Conservation (phyloP, 768 basidiomycete genomes). For the Butyriboletus loyo region DNA sequence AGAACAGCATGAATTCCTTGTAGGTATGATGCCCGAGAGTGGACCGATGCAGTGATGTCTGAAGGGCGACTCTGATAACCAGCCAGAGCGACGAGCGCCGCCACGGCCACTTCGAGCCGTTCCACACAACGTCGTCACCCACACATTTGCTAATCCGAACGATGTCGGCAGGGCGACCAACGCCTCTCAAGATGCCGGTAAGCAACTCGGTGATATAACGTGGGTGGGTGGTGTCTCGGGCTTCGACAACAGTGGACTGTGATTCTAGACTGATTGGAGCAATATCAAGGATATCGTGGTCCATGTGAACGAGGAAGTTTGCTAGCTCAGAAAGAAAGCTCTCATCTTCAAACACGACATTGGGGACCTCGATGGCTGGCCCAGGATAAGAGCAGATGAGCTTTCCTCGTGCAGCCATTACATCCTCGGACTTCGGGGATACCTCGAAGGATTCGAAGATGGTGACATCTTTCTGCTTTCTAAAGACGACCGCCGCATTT, state of each 20-base stretch:
- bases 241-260: constrained; percentile 33
- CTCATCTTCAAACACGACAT: constrained; percentile 24
- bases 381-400: constrained; percentile 45
- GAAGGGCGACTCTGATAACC: constrained; percentile 30
- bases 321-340: constrained; percentile 36
- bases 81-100: constrained; percentile 38
- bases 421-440: constrained; percentile 31
- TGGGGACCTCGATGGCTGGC: constrained; percentile 39
- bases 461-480: constrained; percentile 26
- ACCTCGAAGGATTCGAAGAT: constrained; percentile 38
- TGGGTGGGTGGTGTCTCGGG: constrained; percentile 40
- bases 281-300: background rate
- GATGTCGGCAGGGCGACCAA: constrained; percentile 30
- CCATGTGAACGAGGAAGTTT: constrained; percentile 31
- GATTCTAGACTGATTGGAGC: constrained; percentile 38
- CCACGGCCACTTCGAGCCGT: constrained; percentile 26
- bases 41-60: constrained; percentile 25
- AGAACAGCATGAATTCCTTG: constrained; percentile 47
- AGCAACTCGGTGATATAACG: constrained; percentile 50
- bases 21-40: constrained; percentile 28
- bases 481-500: constrained; percentile 47
- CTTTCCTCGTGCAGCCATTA: constrained; percentile 42
- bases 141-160: constrained; percentile 14
- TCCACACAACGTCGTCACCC: constrained; percentile 29
- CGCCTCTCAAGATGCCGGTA: constrained; percentile 43